Conservation (phyloP, 2,329 filamentous ascomycete genomes). For the Aspergillus sp. region DNA sequence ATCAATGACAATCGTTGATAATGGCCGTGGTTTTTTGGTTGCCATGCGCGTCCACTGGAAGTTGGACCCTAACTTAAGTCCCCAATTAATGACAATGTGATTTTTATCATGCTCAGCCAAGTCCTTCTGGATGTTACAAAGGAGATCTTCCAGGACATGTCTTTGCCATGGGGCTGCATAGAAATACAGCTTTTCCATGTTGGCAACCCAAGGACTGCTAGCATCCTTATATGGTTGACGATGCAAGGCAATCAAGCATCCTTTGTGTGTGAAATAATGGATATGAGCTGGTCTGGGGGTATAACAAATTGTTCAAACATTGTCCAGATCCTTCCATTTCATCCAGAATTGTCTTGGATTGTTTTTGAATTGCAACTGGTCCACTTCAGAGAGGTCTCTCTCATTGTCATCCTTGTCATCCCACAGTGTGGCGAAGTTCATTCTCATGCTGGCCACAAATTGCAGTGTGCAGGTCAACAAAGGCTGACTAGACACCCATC, state of each 20-base stretch:
- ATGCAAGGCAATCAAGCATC: conserved; percentile 1
- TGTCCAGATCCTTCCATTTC: conserved; percentile 1
- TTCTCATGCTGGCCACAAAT: conserved; percentile 46
- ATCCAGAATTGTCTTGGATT: conserved; percentile 1
- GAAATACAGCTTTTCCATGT: conserved; percentile 4
- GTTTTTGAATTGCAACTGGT: not conserved
- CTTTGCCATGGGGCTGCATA: conserved; percentile 23
- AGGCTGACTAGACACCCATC: conserved; percentile 49
- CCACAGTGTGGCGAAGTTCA: conserved; percentile 1
- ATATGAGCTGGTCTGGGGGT: not conserved
- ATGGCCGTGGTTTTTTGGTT: conserved; percentile 45
- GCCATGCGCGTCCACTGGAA: conserved; percentile 44
- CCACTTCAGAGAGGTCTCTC: conserved; percentile 1
- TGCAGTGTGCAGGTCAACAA: conserved; percentile 44
- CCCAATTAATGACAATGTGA: conserved; percentile 28
- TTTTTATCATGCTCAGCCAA: not conserved
- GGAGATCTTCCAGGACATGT: conserved; percentile 45
- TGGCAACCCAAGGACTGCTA: conserved; percentile 1
- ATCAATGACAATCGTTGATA: conserved; percentile 69
- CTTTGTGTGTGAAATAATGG: conserved; percentile 1
- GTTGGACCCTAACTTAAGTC: conserved; percentile 33
- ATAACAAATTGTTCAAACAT: not conserved
- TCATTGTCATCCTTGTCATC: conserved; percentile 2
- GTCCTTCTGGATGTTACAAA: conserved; percentile 25
- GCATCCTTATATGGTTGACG: conserved; percentile 1